Conservation (phyloP, 352 stramenopile genomes). For the Blastocystis sp. region DNA sequence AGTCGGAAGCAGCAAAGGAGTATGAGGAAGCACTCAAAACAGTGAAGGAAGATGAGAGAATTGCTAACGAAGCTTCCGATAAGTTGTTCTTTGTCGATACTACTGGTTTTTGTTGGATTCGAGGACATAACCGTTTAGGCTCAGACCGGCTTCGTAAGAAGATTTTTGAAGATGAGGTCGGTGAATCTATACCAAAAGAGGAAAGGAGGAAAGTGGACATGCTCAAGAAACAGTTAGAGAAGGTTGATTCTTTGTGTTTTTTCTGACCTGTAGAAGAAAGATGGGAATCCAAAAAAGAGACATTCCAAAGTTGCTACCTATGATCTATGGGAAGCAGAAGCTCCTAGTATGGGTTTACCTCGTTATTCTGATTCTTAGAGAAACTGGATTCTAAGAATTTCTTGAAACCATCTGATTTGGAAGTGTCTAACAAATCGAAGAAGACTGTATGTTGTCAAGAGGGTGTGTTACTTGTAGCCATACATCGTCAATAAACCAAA, state of each 20-base stretch:
- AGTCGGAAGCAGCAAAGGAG: slow-evolving; percentile 51
- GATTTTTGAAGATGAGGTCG: slow-evolving; percentile 40
- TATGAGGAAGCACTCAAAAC: slow-evolving; percentile 31
- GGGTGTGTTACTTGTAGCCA: background rate
- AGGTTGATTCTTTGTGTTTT: background rate
- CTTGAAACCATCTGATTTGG: background rate
- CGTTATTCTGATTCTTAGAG: background rate
- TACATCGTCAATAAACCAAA: slow-evolving; percentile 22
- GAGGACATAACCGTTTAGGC: background rate
- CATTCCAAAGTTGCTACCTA: background rate
- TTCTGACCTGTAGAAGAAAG: slow-evolving; percentile 13
- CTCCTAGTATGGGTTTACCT: background rate
- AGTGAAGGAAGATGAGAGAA: background rate
- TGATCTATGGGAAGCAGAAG: background rate
- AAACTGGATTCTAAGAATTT: slow-evolving; percentile 25
- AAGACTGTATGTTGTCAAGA: background rate
- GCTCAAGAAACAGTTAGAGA: slow-evolving; percentile 42
- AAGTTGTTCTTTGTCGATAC: slow-evolving; percentile 29
- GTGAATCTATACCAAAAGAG: background rate
- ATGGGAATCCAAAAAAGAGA: background rate
- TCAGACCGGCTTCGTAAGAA: background rate
- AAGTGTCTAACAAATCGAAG: slow-evolving; percentile 30
- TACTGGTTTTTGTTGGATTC: background rate
- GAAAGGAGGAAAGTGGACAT: background rate
- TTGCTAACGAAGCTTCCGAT: background rate